Conservation (phyloP, 805 yeast genomes). For the Candida sakaeoensis region DNA sequence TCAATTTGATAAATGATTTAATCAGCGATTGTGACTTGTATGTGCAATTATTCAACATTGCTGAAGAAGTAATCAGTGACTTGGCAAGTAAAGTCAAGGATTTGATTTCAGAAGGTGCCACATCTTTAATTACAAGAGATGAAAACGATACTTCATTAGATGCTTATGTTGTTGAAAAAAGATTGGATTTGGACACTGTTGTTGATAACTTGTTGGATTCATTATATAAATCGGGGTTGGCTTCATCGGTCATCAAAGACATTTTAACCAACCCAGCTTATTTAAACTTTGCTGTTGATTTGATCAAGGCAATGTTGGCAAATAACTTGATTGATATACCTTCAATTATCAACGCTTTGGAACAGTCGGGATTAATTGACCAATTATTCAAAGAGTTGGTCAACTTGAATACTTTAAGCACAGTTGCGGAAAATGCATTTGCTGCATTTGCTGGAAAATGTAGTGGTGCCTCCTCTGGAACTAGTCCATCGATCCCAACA, state of each 20-base stretch:
- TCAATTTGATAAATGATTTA: conserved; percentile 30
- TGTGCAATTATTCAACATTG: conserved; percentile 29
- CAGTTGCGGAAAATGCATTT: conserved; percentile 33
- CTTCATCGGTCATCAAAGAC: conserved; percentile 34
- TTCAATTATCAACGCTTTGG: conserved; percentile 28
- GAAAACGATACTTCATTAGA: conserved; percentile 8
- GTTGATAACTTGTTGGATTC: conserved; percentile 37
- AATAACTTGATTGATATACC: conserved; percentile 26
- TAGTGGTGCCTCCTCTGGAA: conserved; percentile 8
- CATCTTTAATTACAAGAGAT: conserved; percentile 9
- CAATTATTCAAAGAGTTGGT: conserved; percentile 32
- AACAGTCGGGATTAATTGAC: conserved; percentile 29
- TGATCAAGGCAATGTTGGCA: conserved; percentile 27
- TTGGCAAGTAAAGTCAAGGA: conserved; percentile 24
- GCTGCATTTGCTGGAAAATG: conserved; percentile 36
- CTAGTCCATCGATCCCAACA: conserved; percentile 4
- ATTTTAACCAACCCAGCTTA: conserved; percentile 36
- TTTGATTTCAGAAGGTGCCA: conserved; percentile 17
- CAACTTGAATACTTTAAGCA: conserved; percentile 28
- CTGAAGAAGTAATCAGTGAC: conserved; percentile 23
- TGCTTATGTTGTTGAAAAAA: conserved; percentile 14
- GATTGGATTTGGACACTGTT: conserved; percentile 24
- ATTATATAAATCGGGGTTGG: conserved; percentile 41
- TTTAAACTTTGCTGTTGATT: conserved; percentile 33
- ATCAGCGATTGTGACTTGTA: conserved; percentile 38